A percentile compares a stretch with the other conserved stretches of the same genome.
Evolutionary conservation across 768 basidiomycete species (phyloP).

Genomic region (Mycena sanguinolenta): DNA sequence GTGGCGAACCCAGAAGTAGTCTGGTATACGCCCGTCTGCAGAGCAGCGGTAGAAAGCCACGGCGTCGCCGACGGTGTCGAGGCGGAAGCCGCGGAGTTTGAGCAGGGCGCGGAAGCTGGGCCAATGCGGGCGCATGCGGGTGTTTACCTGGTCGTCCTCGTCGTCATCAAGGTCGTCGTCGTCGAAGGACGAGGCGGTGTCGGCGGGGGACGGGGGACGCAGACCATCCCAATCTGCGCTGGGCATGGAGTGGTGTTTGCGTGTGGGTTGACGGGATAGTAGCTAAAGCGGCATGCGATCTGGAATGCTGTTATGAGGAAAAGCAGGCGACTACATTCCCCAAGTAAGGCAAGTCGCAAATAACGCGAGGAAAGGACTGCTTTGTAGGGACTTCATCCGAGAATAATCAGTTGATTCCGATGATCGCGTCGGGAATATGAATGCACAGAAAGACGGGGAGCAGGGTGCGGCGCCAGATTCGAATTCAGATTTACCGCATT

Average conservation of each 20-base stretch:
- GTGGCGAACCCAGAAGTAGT: slow-evolving; percentile 24
- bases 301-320: slow-evolving; percentile 23
- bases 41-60: slow-evolving; percentile 64
- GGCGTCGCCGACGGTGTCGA: slow-evolving; percentile 80
- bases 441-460: neutral
- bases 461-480: neutral
- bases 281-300: no score
- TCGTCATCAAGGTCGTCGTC: no score
- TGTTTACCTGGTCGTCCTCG: slow-evolving; percentile 70
- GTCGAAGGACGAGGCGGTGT: slow-evolving; percentile 65
- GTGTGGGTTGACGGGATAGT: no score
- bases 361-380: slow-evolving; percentile 25
- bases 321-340: slow-evolving; percentile 13
- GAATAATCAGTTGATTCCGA: slow-evolving; percentile 15
- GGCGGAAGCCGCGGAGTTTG: slow-evolving; percentile 65
- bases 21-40: slow-evolving; percentile 42
- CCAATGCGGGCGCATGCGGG: slow-evolving; percentile 75
- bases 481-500: slow-evolving; percentile 9
- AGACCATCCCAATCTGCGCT: slow-evolving; percentile 13
- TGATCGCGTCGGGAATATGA: slow-evolving; percentile 16
- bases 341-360: slow-evolving; percentile 30
- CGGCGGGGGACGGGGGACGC: slow-evolving; percentile 34
- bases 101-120: slow-evolving; percentile 63
- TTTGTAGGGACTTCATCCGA: slow-evolving; percentile 12
- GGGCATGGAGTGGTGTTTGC: no score